phyloP scores from a whole-genome alignment of 140 eudicot genomes.

The Cichorium intybus region DNA sequence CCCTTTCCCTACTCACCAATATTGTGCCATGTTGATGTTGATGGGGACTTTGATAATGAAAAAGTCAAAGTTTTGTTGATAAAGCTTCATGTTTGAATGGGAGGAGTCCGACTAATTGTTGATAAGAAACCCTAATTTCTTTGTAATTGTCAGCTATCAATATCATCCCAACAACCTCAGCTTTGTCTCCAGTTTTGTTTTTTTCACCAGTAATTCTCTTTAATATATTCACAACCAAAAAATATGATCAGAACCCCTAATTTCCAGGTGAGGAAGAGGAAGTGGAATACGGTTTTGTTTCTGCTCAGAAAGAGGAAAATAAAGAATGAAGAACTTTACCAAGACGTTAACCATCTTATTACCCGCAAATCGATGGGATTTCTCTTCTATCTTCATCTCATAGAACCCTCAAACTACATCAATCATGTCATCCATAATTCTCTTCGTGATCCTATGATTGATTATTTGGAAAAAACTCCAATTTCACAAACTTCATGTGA shows the following conservation, averaged over 20 bases:
- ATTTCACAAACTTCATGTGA: conserved; percentile 28
- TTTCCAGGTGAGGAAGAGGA: conserved; percentile 23
- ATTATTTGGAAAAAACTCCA: conserved; percentile 60
- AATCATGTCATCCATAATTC: conserved; percentile 33
- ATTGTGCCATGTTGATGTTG: no score
- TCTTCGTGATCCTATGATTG: conserved; percentile 46
- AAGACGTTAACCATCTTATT: not conserved
- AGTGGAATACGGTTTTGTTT: conserved; percentile 37
- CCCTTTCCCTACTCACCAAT: no score
- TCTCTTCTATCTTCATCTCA: conserved; percentile 44
- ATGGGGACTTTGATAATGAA: no score
- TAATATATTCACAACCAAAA: not conserved
- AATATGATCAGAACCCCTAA: conserved; percentile 35
- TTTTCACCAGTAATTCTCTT: not conserved
- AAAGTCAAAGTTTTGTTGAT: no score
- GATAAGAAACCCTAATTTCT: no score
- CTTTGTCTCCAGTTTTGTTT: conserved; percentile 10
- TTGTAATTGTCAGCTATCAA: conserved; percentile 2
- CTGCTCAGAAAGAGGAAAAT: conserved; percentile 31
- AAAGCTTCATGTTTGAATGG: no score
- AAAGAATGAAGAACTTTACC: conserved; percentile 3
- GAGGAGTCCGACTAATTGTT: no score
- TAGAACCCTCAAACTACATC: conserved; percentile 35
- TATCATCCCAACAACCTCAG: conserved; percentile 7
- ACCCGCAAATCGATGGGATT: no score